Conservation (phyloP, 495 filamentous ascomycete genomes). For the Hyaloscypha bicolor region DNA sequence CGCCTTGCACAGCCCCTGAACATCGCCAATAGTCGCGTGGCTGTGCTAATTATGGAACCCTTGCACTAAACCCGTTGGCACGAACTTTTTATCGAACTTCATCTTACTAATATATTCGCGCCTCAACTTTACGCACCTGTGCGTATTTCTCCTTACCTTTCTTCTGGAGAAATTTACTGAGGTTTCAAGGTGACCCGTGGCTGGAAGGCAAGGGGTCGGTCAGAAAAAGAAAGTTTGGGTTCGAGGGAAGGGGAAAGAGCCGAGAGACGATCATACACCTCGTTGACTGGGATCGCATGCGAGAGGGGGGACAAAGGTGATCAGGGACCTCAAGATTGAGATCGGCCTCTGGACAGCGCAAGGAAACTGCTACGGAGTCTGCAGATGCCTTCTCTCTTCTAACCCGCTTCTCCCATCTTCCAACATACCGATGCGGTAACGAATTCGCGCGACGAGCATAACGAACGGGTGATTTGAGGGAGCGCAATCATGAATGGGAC, state of each 20-base stretch:
- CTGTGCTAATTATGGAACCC: conserved; percentile 7
- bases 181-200: background rate
- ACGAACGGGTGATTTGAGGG: background rate
- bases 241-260: background rate
- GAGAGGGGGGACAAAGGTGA: background rate
- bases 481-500: conserved; percentile 22
- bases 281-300: background rate
- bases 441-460: conserved; percentile 5
- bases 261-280: conserved; percentile 5
- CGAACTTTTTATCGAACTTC: background rate
- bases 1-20: conserved; percentile 5
- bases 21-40: conserved; percentile 3
- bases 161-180: background rate
- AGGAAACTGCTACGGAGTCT: background rate
- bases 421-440: conserved; percentile 5
- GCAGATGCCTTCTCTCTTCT: background rate
- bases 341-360: background rate
- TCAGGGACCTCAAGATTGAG: conserved; percentile 2
- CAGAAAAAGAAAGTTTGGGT: background rate
- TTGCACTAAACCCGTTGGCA: background rate
- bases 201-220: conserved; percentile 3
- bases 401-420: background rate
- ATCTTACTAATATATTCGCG: background rate
- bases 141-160: too few relatives aligned
- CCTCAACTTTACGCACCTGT: background rate